These are phyloP conservation scores for Xylaria intraflava DNA, from an alignment of 495 filamentous ascomycete species.

Conservation along the genomic window DNA sequence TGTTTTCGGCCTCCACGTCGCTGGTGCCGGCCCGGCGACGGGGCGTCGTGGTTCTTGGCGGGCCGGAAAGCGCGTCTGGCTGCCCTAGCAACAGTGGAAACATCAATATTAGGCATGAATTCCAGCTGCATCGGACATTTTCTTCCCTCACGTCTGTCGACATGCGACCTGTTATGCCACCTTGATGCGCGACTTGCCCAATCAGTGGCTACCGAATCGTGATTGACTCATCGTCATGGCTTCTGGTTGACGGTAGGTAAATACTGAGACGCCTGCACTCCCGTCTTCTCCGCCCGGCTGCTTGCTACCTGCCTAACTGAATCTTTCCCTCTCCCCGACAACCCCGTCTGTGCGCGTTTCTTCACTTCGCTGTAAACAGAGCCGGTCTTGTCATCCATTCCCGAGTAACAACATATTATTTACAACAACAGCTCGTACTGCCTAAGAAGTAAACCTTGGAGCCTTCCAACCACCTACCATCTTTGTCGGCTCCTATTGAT, in stretches of 20 bases:
- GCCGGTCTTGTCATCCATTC: no score
- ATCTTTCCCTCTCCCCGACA: background rate
- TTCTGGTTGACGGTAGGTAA: slow-evolving; percentile 15
- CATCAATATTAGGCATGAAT: slow-evolving; percentile 18
- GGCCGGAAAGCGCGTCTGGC: slow-evolving; percentile 8
- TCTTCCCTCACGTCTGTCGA: slow-evolving; percentile 5
- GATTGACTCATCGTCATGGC: slow-evolving; percentile 27
- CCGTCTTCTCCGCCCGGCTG: background rate
- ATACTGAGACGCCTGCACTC: slow-evolving; percentile 5
- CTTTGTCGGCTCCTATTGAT: no score
- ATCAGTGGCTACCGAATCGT: slow-evolving; percentile 14
- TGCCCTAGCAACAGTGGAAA: slow-evolving; percentile 22
- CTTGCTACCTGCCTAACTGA: slow-evolving; percentile 13
- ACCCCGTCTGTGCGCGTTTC: slow-evolving; percentile 1
- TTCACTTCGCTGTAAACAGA: slow-evolving; percentile 6
- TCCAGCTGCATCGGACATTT: slow-evolving; percentile 9
- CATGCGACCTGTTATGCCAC: slow-evolving; percentile 6
- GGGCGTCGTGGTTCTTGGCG: slow-evolving; percentile 1
- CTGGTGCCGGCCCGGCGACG: background rate
- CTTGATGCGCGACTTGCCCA: slow-evolving; percentile 13
- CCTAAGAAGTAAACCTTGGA: background rate
- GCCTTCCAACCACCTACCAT: no score
- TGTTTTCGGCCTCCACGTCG: no score
- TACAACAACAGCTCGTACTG: no score
- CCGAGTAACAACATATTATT: no score